Evolutionary conservation across 768 basidiomycete species (phyloP), one percentile per base, ranked within the genome.

Genomic region (Amanita pseudoporphyria): DNA sequence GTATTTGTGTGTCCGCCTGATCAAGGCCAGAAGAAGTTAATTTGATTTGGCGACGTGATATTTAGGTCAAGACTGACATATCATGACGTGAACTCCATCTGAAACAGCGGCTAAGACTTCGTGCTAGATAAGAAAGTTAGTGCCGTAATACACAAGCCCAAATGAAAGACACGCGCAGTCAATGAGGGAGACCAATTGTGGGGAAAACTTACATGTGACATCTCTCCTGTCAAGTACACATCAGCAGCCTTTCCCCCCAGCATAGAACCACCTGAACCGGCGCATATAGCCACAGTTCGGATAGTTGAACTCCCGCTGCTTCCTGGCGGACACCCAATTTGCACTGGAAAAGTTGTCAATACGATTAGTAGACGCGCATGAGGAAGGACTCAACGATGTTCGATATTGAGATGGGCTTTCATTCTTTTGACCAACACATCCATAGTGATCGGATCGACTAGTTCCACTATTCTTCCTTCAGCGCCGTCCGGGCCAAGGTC

Each of bases 1-100:
- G 94, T 94, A 66, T 93, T 93, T 13, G 90, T 87, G 67, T 97
- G 95, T 14, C 89, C 89, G 62, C 86, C 87, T 89, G 56, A 33
- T 38, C 44, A 33, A 24, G 39, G 19, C 12, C 22, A 51, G 54
- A 35, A 36, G 39, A 35, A 36, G 39, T 45, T 18, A 31, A 45
- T 60, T 57, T 57, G 49, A 57, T 61, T 49, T 59, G 60, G 61
- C 55, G 46, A 62, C 62, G 55, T 49, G 52, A 21, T 31, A 24
- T 18, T 60, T 52, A 60, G 54, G 57, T 55, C 51, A 60, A 53
- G 12, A 63, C 85, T 71, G 67, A 84, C 92, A 92, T 49, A 96
- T 74, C 54, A 96, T 76, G 60, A 96, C 84, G 61, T 87, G 78
- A 58, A 71, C 80, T 30, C 90, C 88, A 37, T 69, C 64, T 9